phyloP scores from a whole-genome alignment of 306 rosid genomes.

The Herpetospermum pedunculosum region DNA sequence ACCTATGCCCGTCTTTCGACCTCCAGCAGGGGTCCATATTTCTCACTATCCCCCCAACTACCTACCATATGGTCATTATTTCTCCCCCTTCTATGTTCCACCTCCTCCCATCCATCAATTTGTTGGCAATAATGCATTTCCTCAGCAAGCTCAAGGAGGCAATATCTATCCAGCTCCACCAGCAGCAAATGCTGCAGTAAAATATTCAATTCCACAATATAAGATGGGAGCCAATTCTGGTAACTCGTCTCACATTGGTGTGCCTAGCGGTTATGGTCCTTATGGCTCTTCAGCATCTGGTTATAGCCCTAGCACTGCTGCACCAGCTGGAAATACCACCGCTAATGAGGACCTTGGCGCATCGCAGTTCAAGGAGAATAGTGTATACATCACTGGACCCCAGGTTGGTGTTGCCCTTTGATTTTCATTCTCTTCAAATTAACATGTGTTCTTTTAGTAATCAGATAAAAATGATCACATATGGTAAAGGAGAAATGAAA shows the following conservation, averaged over 20 bases:
- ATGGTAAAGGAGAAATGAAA: neutral
- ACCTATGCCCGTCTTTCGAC: constrained; percentile 74
- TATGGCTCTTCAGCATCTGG: constrained; percentile 75
- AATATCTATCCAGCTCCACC: constrained; percentile 69
- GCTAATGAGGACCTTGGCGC: constrained; percentile 69
- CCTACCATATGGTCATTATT: constrained; percentile 76
- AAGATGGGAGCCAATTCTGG: constrained; percentile 67
- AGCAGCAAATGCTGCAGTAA: constrained; percentile 58
- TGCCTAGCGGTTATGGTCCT: constrained; percentile 67
- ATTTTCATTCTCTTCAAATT: constrained; percentile 15
- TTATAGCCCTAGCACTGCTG: constrained; percentile 67
- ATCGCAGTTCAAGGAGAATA: constrained; percentile 83
- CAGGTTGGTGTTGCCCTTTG: constrained; percentile 46
- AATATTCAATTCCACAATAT: constrained; percentile 82
- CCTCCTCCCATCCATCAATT: constrained; percentile 86
- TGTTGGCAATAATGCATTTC: constrained; percentile 77
- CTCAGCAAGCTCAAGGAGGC: constrained; percentile 85
- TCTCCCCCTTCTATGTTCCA: constrained; percentile 66
- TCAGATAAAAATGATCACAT: too few relatives aligned
- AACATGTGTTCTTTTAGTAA: neutral
- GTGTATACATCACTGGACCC: constrained; percentile 67
- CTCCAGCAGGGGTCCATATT: constrained; percentile 69
- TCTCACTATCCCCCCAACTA: constrained; percentile 85
- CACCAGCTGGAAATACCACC: constrained; percentile 53
- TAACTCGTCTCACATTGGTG: constrained; percentile 62